Evolutionary conservation across 345 rosid genomes (phyloP).

Genomic region (Melastoma malabathricum): DNA sequence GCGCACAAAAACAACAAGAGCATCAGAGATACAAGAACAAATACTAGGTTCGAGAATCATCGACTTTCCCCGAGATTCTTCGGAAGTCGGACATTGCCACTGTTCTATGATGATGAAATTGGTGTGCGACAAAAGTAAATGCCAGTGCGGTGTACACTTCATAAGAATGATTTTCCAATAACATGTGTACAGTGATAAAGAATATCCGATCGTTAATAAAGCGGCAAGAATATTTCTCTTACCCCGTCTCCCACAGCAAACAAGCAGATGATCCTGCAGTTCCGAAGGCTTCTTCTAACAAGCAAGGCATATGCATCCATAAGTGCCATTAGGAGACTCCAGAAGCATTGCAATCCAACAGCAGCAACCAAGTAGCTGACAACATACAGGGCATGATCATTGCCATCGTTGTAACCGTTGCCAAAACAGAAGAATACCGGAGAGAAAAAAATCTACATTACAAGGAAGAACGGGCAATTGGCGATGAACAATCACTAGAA

Average conservation of each 20-base stretch:
- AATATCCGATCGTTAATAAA: not conserved
- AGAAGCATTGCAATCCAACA: slow-evolving; percentile 51
- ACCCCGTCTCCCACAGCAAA: slow-evolving; percentile 80
- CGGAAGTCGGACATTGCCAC: too few relatives aligned
- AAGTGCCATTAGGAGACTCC: slow-evolving; percentile 60
- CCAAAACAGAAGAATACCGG: not conserved
- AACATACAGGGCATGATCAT: slow-evolving; percentile 8
- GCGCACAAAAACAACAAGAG: not conserved
- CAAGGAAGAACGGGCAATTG: too few relatives aligned
- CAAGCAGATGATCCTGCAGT: slow-evolving; percentile 25
- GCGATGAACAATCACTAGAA: too few relatives aligned
- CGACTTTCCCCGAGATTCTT: not conserved
- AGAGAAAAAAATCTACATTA: not conserved
- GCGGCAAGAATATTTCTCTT: slow-evolving; percentile 14
- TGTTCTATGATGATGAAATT: too few relatives aligned
- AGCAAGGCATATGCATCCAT: slow-evolving; percentile 51
- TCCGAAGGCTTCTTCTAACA: slow-evolving; percentile 55
- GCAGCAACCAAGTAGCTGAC: slow-evolving; percentile 66
- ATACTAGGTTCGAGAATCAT: not conserved
- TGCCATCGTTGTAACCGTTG: not conserved
- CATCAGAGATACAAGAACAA: not conserved
- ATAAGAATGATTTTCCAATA: not conserved
- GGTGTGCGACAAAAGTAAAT: too few relatives aligned
- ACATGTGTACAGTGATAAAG: not conserved
- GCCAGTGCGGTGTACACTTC: not conserved